These are phyloP conservation scores for Buddleja alternifolia DNA, from an alignment of 257 asterid genomes.

Conservation along the genomic window DNA sequence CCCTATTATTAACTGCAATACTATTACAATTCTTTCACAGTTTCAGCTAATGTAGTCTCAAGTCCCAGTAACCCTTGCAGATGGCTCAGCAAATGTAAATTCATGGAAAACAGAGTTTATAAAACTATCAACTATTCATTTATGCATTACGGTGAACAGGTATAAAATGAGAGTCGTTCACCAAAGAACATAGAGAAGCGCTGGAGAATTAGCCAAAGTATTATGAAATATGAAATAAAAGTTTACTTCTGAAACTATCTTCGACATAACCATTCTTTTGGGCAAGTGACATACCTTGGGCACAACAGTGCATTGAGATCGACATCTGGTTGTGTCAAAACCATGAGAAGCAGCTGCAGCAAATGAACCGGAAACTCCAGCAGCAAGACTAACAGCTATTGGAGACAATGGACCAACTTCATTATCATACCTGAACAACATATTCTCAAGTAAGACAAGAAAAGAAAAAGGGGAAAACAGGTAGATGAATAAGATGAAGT, in stretches of 20 bases:
- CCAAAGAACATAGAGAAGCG: conserved; percentile 4
- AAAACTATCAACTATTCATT: not conserved
- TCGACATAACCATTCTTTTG: conserved; percentile 13
- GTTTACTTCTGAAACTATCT: conserved; percentile 18
- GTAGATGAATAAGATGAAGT: too few species aligned
- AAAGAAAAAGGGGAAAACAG: conserved; percentile 7
- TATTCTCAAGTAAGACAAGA: conserved; percentile 20
- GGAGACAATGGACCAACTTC: conserved; percentile 93
- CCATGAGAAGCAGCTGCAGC: conserved; percentile 98
- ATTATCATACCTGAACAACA: conserved; percentile 56
- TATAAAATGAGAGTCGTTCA: not conserved
- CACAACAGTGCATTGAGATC: conserved; percentile 79
- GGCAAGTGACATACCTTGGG: conserved; percentile 66
- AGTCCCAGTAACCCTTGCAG: not conserved
- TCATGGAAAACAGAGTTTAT: not conserved
- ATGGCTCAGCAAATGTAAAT: conserved; percentile 9
- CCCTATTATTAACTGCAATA: too few species aligned
- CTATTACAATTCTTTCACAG: conserved; percentile 20
- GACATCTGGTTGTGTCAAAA: conserved; percentile 85
- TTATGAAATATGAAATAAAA: conserved; percentile 6
- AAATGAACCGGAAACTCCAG: conserved; percentile 94
- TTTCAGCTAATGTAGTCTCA: conserved; percentile 2
- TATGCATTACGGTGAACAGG: not conserved
- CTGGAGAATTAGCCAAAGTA: not conserved
- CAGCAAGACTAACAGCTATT: conserved; percentile 76